These are phyloP conservation scores for Quercus cerris DNA, from an alignment of 306 rosid genomes.

Conservation along the genomic window DNA sequence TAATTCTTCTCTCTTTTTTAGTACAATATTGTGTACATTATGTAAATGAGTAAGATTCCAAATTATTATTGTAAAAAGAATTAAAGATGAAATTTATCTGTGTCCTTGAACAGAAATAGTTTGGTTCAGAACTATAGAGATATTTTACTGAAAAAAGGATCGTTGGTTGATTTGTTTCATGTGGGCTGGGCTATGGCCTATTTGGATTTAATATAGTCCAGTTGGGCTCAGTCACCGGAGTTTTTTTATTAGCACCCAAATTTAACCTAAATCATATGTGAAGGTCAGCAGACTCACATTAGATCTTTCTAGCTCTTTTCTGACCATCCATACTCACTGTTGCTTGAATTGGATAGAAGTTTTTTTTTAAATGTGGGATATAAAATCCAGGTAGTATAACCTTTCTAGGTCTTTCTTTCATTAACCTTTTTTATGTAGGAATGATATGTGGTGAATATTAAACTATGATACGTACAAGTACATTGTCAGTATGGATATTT, in stretches of 20 bases:
- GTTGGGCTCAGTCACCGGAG: not conserved
- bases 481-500: not conserved
- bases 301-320: not conserved
- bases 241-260: not conserved
- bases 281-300: not conserved
- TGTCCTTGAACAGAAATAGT: not conserved
- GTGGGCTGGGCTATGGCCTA: not conserved
- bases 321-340: not conserved
- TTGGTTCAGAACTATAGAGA: not conserved
- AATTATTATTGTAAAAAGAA: not conserved
- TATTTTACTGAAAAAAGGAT: not conserved
- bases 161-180: not conserved
- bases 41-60: not conserved
- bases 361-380: not conserved
- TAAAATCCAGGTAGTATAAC: not conserved
- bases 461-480: not conserved
- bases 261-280: no score
- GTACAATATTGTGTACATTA: not conserved
- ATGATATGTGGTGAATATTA: not conserved
- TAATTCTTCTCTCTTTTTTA: no score
- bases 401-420: not conserved
- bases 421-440: not conserved
- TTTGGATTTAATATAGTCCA: not conserved
- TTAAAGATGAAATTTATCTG: not conserved
- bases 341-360: not conserved